Evolutionary conservation across 768 basidiomycete genomes (phyloP).

Genomic region (Boletellus ananiceps): DNA sequence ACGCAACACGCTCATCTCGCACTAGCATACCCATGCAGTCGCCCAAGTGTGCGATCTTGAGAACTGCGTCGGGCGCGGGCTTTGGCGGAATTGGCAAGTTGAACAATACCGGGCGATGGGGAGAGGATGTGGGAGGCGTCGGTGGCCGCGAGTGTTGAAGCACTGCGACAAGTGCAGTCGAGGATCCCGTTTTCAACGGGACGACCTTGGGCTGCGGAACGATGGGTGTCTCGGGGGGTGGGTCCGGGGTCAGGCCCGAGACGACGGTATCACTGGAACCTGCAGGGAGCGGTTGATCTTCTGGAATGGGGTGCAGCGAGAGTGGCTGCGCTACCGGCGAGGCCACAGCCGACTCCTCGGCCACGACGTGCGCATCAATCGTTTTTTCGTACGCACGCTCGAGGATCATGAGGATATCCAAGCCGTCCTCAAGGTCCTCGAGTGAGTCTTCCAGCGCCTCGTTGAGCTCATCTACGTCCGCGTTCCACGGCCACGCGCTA

Average conservation of each 20-base stretch:
- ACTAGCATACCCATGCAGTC: constrained; percentile 89
- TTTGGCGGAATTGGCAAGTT: constrained; percentile 23
- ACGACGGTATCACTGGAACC: not conserved
- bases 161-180: constrained; percentile 64
- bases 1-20: constrained; percentile 70
- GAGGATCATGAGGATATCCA: constrained; percentile 64
- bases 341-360: constrained; percentile 19
- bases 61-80: constrained; percentile 50
- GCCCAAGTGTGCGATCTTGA: constrained; percentile 81
- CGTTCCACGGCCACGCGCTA: constrained; percentile 29
- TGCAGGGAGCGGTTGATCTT: constrained; percentile 9
- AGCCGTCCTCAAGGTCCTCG: constrained; percentile 65
- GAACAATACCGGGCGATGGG: constrained; percentile 17
- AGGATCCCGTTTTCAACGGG: constrained; percentile 56
- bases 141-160: constrained; percentile 41
- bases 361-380: constrained; percentile 53
- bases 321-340: constrained; percentile 2
- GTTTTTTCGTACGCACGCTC: constrained; percentile 68
- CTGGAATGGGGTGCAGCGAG: constrained; percentile 22
- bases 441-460: constrained; percentile 40
- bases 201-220: constrained; percentile 19
- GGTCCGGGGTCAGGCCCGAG: not conserved
- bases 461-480: constrained; percentile 40
- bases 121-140: constrained; percentile 12
- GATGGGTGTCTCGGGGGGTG: constrained; percentile 15